Percentiles rank a stretch among this genome's conserved stretches.
Evolutionary conservation across 1,139 yeast genomes (phyloP).

Genomic region (Suhomyces bokatorum): DNA sequence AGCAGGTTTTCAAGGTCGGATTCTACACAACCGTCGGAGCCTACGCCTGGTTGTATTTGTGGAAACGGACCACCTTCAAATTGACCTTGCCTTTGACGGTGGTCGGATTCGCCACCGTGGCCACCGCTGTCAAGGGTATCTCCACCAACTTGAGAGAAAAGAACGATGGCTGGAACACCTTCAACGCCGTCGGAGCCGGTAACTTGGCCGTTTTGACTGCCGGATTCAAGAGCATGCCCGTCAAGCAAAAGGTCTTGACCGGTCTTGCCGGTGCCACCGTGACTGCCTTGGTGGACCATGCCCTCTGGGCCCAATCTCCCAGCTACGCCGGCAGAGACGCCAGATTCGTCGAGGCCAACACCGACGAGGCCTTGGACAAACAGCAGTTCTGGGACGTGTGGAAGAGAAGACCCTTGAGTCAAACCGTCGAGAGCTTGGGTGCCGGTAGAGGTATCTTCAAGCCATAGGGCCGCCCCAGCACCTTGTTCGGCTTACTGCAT

Average conservation of each 20-base stretch:
- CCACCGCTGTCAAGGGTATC: slow-evolving; percentile 43
- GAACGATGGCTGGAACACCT: slow-evolving; percentile 52
- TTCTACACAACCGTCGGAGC: slow-evolving; percentile 51
- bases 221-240: slow-evolving; percentile 45
- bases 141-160: slow-evolving; percentile 48
- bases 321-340: slow-evolving; percentile 42
- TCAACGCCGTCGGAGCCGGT: slow-evolving; percentile 48
- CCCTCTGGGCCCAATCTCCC: slow-evolving; percentile 46
- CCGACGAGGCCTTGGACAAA: slow-evolving; percentile 38
- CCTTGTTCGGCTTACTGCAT: slow-evolving; percentile 4
- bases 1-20: slow-evolving; percentile 41
- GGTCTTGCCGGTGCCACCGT: slow-evolving; percentile 44
- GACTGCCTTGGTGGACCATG: slow-evolving; percentile 43
- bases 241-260: slow-evolving; percentile 43
- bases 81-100: slow-evolving; percentile 42
- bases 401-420: slow-evolving; percentile 80
- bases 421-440: slow-evolving; percentile 77
- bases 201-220: slow-evolving; percentile 43
- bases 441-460: slow-evolving; percentile 56
- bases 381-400: slow-evolving; percentile 84
- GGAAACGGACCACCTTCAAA: slow-evolving; percentile 50
- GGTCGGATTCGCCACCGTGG: slow-evolving; percentile 45
- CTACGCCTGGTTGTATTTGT: slow-evolving; percentile 49
- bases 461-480: slow-evolving; percentile 15
- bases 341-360: slow-evolving; percentile 38